A percentile compares a stretch with the other conserved stretches of the same genome.
Conservation (phyloP, 2,329 filamentous ascomycete genomes). For the Pseudovirgaria hyperparasitica region DNA sequence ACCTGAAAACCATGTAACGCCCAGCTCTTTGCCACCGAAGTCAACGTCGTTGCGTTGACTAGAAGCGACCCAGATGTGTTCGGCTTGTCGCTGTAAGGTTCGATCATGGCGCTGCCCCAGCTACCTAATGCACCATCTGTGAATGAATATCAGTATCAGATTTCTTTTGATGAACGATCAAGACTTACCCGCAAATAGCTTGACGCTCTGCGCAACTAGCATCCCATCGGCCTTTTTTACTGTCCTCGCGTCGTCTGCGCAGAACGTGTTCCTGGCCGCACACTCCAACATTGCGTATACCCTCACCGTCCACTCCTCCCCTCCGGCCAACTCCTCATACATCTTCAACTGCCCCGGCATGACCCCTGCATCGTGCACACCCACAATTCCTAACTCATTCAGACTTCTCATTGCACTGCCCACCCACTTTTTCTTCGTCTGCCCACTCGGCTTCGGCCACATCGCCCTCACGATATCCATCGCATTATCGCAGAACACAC, state of each 20-base stretch:
- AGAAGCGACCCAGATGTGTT: conserved; percentile 51
- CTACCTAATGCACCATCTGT: conserved; percentile 56
- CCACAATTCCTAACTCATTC: conserved; percentile 53
- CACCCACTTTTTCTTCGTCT: conserved; percentile 43
- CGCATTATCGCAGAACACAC: conserved; percentile 63
- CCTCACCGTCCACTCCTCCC: conserved; percentile 45
- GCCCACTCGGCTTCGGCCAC: conserved; percentile 43
- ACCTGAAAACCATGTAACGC: conserved; percentile 51
- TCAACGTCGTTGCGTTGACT: conserved; percentile 49
- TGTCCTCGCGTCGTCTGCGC: conserved; percentile 37
- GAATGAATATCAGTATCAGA: conserved; percentile 7
- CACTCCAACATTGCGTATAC: conserved; percentile 61
- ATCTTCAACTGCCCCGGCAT: conserved; percentile 41
- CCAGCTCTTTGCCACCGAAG: conserved; percentile 44
- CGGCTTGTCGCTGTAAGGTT: conserved; percentile 53
- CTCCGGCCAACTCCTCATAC: conserved; percentile 38
- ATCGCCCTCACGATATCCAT: conserved; percentile 48
- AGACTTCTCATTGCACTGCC: conserved; percentile 48
- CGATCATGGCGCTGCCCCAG: conserved; percentile 61
- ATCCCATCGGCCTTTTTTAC: conserved; percentile 34
- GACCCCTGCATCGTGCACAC: conserved; percentile 57
- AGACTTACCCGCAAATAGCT: conserved; percentile 51
- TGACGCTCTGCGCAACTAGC: conserved; percentile 50
- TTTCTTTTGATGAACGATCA: too few relatives aligned
- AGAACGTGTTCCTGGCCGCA: conserved; percentile 50